Evolutionary conservation across 805 yeast genomes (phyloP).

Genomic region (Kluyveromyces dobzhanskii): DNA sequence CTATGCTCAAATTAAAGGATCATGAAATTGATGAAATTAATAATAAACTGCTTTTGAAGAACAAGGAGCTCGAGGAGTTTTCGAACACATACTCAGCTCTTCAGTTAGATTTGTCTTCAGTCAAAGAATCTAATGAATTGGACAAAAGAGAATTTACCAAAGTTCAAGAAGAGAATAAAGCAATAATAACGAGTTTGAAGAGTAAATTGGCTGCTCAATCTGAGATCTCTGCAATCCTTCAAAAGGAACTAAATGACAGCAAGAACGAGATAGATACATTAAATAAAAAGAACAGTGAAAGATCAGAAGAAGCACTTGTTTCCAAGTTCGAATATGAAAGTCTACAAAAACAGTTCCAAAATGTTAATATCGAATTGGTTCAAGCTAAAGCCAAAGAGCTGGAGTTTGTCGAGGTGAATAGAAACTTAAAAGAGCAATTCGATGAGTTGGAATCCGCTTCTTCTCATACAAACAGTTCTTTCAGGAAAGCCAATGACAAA

Average conservation of each 20-base stretch:
- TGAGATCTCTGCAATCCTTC: slow-evolving; percentile 26
- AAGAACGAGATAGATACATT: slow-evolving; percentile 14
- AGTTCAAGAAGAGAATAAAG: neutral
- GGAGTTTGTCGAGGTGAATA: slow-evolving; percentile 22
- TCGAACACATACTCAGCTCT: neutral
- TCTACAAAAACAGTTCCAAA: slow-evolving; percentile 25
- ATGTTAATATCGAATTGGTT: slow-evolving; percentile 22
- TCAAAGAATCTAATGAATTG: neutral
- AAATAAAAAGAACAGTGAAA: slow-evolving; percentile 13
- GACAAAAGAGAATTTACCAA: neutral
- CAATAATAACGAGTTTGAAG: slow-evolving; percentile 16
- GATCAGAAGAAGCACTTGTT: slow-evolving; percentile 13
- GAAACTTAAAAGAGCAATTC: slow-evolving; percentile 16
- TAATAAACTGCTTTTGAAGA: slow-evolving; percentile 9
- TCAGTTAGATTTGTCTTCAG: neutral
- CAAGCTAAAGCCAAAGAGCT: slow-evolving; percentile 23
- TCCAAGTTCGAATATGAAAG: slow-evolving; percentile 14
- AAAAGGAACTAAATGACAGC: slow-evolving; percentile 23
- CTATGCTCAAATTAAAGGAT: slow-evolving; percentile 6
- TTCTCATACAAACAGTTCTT: slow-evolving; percentile 15
- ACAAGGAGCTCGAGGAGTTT: slow-evolving; percentile 5
- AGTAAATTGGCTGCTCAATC: slow-evolving; percentile 30
- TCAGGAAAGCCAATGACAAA: slow-evolving; percentile 15
- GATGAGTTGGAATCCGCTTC: slow-evolving; percentile 8
- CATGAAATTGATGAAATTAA: slow-evolving; percentile 14